Evolutionary conservation across 805 yeast genomes (phyloP).

Genomic region (Debaryomyces castellii): DNA sequence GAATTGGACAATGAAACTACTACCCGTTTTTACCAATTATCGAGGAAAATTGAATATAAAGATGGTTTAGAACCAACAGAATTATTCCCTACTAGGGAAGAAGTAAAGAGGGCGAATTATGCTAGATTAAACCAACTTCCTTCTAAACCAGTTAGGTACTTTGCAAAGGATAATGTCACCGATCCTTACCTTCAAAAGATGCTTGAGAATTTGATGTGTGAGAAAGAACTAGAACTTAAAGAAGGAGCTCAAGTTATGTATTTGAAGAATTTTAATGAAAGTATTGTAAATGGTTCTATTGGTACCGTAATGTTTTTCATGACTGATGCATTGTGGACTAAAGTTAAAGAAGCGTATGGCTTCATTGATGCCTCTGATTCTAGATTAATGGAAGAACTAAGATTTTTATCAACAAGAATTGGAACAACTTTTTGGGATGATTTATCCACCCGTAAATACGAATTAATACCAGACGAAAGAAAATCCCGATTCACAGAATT

Average conservation of each 20-base stretch:
- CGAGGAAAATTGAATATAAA: slow-evolving; percentile 55
- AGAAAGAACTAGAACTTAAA: slow-evolving; percentile 59
- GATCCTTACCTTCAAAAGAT: slow-evolving; percentile 22
- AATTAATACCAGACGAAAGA: slow-evolving; percentile 25
- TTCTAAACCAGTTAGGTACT: slow-evolving; percentile 46
- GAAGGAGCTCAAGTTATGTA: slow-evolving; percentile 94
- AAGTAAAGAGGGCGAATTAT: slow-evolving; percentile 77
- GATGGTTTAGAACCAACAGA: slow-evolving; percentile 91
- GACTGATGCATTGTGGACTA: slow-evolving; percentile 18
- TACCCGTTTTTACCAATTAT: slow-evolving; percentile 48
- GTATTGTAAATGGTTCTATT: slow-evolving; percentile 85
- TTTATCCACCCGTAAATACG: slow-evolving; percentile 13
- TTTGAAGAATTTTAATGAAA: slow-evolving; percentile 74
- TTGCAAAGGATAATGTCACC: slow-evolving; percentile 34
- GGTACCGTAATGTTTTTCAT: slow-evolving; percentile 70
- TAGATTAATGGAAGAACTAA: slow-evolving; percentile 22
- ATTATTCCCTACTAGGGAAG: slow-evolving; percentile 79
- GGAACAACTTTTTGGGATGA: slow-evolving; percentile 20
- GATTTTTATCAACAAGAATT: slow-evolving; percentile 20
- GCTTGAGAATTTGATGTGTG: slow-evolving; percentile 72
- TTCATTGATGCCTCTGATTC: slow-evolving; percentile 12
- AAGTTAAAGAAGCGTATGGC: slow-evolving; percentile 25
- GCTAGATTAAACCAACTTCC: slow-evolving; percentile 37
- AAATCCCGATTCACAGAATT: slow-evolving; percentile 18
- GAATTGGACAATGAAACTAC: slow-evolving; percentile 51